Evolutionary conservation across 2,329 filamentous ascomycete species (phyloP), one percentile per base, ranked within the genome.

Genomic region (Amauroascus verrucosus): DNA sequence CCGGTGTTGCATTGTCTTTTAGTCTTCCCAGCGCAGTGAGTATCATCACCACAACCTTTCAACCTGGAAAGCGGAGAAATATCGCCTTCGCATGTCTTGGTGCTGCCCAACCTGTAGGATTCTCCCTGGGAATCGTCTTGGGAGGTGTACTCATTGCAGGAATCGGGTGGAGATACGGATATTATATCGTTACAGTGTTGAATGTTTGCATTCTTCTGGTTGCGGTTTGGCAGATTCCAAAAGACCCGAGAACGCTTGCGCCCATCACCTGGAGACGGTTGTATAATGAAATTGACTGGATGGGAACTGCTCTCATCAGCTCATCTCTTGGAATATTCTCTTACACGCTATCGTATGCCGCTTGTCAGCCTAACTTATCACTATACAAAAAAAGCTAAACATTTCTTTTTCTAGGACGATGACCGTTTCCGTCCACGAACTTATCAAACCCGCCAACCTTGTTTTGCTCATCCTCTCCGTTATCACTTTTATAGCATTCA

Each of bases 351-450:
- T 73, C 74, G 69, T 74, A 59, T 61, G 71, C 22, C 18, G 3
- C 16, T 13, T 18, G 40, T 28, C 6, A 6, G 16, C 37, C 6
- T 18, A n/a, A 44, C 3, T 35, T 32, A 7, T 13, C 26, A 18
- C 16, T 16, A 16, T 16, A 20, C 5, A 5, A n/a, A 26, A 22
- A 11, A 24, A 7, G 7, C 24, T 5, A 20, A 43, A 43, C 40
- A 40, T 13, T 13, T n/a, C 24, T 24, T 16, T 8, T 14, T 20
- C 20, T 40, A 58, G 57, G n/a, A 56, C 54, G 18, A 58, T 58
- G 53, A 54, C 55, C n/a, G 44, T 75, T 72, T 0, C 65, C 83
- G 0, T 84, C 80, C 81, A 71, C 65, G 20, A 82, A 78, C 45
- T 63, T 64, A 0, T 65, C 75, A 3, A 84, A 84, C 60, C 75